phyloP scores from a whole-genome alignment of 768 basidiomycete species.

The Amanita rubescens region DNA sequence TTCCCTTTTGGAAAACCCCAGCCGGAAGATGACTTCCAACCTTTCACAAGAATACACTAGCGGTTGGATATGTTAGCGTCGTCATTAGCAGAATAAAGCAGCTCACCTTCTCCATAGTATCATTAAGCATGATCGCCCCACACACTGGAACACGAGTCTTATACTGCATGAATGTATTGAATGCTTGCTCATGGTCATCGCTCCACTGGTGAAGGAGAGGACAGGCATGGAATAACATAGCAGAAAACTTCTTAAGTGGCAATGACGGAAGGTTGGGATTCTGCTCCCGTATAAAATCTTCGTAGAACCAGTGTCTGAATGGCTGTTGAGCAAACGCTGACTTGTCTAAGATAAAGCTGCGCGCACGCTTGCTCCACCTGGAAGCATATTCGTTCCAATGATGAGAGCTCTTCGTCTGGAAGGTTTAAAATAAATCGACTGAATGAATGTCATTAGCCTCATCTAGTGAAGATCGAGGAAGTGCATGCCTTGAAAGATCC shows the following conservation, averaged over 20 bases:
- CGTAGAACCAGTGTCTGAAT: constrained; percentile 97
- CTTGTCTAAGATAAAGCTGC: constrained; percentile 13
- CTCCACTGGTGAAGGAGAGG: constrained; percentile 79
- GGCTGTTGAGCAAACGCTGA: constrained; percentile 10
- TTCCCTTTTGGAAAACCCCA: constrained; percentile 99
- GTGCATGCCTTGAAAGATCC: constrained; percentile 76
- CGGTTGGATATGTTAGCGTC: neutral
- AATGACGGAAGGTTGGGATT: constrained; percentile 83
- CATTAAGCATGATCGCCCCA: constrained; percentile 93
- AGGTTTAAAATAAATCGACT: constrained; percentile 97
- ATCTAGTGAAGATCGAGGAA: constrained; percentile 9
- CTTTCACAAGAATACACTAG: constrained; percentile 95
- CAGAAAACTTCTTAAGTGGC: constrained; percentile 88
- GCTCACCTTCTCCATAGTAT: constrained; percentile 84
- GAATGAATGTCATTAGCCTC: constrained; percentile 7
- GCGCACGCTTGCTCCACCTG: constrained; percentile 98
- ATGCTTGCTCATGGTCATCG: constrained; percentile 78
- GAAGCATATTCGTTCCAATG: constrained; percentile 92
- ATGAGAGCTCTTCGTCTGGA: constrained; percentile 86
- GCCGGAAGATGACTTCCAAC: constrained; percentile 93
- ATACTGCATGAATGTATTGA: constrained; percentile 89
- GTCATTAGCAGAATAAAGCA: neutral
- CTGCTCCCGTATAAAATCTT: constrained; percentile 94
- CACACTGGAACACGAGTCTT: constrained; percentile 97
- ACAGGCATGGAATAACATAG: constrained; percentile 81